Conservation (phyloP, 2,329 filamentous ascomycete genomes). For the Orbilia quercus region DNA sequence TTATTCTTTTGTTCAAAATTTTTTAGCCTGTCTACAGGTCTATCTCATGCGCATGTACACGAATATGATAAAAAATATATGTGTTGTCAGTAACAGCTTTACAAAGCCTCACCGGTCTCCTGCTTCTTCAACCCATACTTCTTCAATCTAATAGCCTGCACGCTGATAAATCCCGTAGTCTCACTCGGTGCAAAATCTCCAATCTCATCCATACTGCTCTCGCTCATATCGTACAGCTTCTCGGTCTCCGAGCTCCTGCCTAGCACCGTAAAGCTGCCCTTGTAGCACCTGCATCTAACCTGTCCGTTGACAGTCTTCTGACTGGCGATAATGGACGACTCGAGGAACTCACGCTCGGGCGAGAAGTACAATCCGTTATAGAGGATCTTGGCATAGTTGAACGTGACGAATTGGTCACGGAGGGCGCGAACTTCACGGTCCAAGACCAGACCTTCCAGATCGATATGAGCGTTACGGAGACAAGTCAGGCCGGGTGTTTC, state of each 20-base stretch:
- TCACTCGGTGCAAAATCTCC: constrained; percentile 75
- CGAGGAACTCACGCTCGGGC: constrained; percentile 76
- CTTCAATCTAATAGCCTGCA: constrained; percentile 75
- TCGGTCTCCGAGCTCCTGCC: constrained; percentile 73
- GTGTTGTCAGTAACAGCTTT: constrained; percentile 12
- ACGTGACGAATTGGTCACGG: constrained; percentile 77
- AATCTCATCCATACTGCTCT: constrained; percentile 77
- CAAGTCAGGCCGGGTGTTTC: constrained; percentile 73
- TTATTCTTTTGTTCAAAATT: neutral
- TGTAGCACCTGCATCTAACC: constrained; percentile 74
- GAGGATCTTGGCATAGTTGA: constrained; percentile 70
- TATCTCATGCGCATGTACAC: neutral
- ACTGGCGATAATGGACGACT: constrained; percentile 72
- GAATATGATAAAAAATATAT: neutral
- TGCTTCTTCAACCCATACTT: constrained; percentile 63
- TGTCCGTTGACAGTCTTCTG: constrained; percentile 73
- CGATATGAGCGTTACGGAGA: constrained; percentile 70
- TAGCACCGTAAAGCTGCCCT: constrained; percentile 73
- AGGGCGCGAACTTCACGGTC: constrained; percentile 76
- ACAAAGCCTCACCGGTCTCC: constrained; percentile 57
- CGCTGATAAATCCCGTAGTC: constrained; percentile 75
- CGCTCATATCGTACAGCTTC: constrained; percentile 76
- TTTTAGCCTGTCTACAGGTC: constrained; percentile 12
- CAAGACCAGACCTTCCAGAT: constrained; percentile 75
- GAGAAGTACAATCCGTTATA: constrained; percentile 76